Conservation (phyloP, 2,329 filamentous ascomycete genomes). For the Davidsoniella australis region DNA sequence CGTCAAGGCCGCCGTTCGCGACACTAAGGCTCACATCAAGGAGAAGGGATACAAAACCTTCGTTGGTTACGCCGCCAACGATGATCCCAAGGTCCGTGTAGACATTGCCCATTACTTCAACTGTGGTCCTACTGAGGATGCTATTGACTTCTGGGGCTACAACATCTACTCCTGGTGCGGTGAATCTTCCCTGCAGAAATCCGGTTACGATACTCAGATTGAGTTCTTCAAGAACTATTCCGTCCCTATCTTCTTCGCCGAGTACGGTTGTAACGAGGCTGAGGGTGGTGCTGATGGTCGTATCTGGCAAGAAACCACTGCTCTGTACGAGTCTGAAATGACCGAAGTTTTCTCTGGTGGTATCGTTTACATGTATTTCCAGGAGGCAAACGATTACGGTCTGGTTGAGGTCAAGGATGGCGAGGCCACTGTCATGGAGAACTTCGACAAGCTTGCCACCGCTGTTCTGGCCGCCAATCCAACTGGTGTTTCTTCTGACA, state of each 20-base stretch:
- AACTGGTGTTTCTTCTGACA: slow-evolving; percentile 42
- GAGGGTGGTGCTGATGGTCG: slow-evolving; percentile 41
- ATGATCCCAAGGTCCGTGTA: slow-evolving; percentile 67
- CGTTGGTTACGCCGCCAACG: slow-evolving; percentile 92
- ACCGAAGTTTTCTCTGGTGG: slow-evolving; percentile 78
- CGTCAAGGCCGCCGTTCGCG: slow-evolving; percentile 94
- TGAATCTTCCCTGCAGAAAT: slow-evolving; percentile 55
- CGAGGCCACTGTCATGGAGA: slow-evolving; percentile 47
- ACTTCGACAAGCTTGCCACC: slow-evolving; percentile 57
- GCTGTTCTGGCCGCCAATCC: slow-evolving; percentile 54
- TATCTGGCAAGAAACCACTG: slow-evolving; percentile 68
- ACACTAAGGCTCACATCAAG: slow-evolving; percentile 90
- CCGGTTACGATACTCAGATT: slow-evolving; percentile 69
- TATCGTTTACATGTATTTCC: slow-evolving; percentile 98
- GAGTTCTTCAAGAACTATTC: slow-evolving; percentile 78
- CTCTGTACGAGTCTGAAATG: slow-evolving; percentile 71
- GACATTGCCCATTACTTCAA: slow-evolving; percentile 87
- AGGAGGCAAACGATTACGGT: slow-evolving; percentile 80
- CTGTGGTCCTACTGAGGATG: slow-evolving; percentile 48
- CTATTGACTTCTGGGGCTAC: slow-evolving; percentile 98
- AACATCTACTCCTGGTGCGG: slow-evolving; percentile 99
- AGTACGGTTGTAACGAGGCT: slow-evolving; percentile 82
- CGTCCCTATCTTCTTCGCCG: slow-evolving; percentile 93
- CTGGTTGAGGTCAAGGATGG: slow-evolving; percentile 46
- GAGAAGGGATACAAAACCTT: slow-evolving; percentile 64